phyloP scores from a whole-genome alignment of 1,284 basidiomycete species.

The Sanghuangporus sanghuang region DNA sequence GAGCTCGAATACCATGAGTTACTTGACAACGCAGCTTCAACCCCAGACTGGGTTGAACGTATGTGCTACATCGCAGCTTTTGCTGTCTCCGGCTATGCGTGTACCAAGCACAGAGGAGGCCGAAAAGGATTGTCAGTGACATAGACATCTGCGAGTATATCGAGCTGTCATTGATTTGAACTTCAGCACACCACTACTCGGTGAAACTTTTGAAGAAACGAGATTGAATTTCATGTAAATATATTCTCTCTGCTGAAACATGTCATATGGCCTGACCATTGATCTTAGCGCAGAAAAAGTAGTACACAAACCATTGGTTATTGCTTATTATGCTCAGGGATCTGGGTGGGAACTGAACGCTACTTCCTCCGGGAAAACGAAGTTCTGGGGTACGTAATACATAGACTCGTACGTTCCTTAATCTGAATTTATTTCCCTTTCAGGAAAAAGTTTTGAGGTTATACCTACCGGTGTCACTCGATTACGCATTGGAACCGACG shows the following conservation, averaged over 20 bases:
- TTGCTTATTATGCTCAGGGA: constrained; percentile 83
- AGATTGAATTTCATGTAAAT: constrained; percentile 68
- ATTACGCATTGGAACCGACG: constrained; percentile 58
- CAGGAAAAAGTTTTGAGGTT: constrained; percentile 81
- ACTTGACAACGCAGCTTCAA: constrained; percentile 58
- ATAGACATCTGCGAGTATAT: constrained; percentile 8
- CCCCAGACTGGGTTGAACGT: constrained; percentile 65
- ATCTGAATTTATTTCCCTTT: constrained; percentile 21
- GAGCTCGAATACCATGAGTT: constrained; percentile 79
- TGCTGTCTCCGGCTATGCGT: constrained; percentile 79
- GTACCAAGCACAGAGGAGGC: constrained; percentile 73
- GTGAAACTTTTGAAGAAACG: constrained; percentile 82
- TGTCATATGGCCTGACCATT: not conserved
- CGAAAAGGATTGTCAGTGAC: constrained; percentile 80
- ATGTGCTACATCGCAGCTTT: constrained; percentile 79
- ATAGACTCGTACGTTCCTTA: constrained; percentile 21
- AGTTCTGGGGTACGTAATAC: constrained; percentile 73
- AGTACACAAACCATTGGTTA: constrained; percentile 76
- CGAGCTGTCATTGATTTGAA: not conserved
- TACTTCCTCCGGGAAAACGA: constrained; percentile 75
- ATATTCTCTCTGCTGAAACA: not conserved
- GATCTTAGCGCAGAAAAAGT: constrained; percentile 71
- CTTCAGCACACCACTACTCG: constrained; percentile 78
- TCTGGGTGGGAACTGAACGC: constrained; percentile 68
- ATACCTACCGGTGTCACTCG: constrained; percentile 70